phyloP scores from a whole-genome alignment of 2,329 filamentous ascomycete genomes.

The Cordyceps fumosorosea region DNA sequence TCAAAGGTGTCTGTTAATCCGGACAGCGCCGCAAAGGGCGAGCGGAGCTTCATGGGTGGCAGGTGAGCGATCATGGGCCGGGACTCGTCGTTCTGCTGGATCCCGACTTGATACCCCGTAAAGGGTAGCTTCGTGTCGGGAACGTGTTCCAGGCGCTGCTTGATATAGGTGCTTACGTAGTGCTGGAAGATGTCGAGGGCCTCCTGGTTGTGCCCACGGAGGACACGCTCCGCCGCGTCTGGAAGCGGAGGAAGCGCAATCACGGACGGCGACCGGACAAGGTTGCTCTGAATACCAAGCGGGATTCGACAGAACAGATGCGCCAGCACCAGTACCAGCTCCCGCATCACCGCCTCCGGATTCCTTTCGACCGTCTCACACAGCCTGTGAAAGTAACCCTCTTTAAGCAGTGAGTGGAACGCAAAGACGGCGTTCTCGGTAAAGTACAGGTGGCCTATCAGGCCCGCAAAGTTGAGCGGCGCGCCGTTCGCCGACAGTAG shows the following conservation, averaged over 20 bases:
- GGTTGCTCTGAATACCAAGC: slow-evolving; percentile 38
- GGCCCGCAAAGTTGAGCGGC: slow-evolving; percentile 66
- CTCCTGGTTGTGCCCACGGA: slow-evolving; percentile 57
- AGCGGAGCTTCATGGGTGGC: slow-evolving; percentile 46
- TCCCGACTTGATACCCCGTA: slow-evolving; percentile 26
- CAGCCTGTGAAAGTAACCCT: slow-evolving; percentile 59
- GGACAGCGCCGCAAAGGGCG: slow-evolving; percentile 65
- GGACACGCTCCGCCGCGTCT: slow-evolving; percentile 44
- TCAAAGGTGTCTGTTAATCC: slow-evolving; percentile 58
- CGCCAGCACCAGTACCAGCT: slow-evolving; percentile 60
- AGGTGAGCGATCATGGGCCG: slow-evolving; percentile 19
- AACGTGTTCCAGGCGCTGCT: slow-evolving; percentile 49
- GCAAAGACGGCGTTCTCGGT: slow-evolving; percentile 70
- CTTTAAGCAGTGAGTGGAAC: slow-evolving; percentile 66
- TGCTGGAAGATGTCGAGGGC: slow-evolving; percentile 59
- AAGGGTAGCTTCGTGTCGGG: slow-evolving; percentile 54
- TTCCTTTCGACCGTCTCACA: slow-evolving; percentile 50
- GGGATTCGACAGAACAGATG: slow-evolving; percentile 62
- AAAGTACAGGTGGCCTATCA: slow-evolving; percentile 68
- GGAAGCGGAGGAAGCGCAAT: slow-evolving; percentile 62
- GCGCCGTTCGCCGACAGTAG: slow-evolving; percentile 54
- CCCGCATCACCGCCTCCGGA: slow-evolving; percentile 43
- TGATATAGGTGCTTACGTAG: slow-evolving; percentile 63
- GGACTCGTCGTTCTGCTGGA: slow-evolving; percentile 17
- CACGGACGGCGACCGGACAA: slow-evolving; percentile 51